Conservation (phyloP, 1,139 yeast species). For the Meyerozyma sp. region DNA sequence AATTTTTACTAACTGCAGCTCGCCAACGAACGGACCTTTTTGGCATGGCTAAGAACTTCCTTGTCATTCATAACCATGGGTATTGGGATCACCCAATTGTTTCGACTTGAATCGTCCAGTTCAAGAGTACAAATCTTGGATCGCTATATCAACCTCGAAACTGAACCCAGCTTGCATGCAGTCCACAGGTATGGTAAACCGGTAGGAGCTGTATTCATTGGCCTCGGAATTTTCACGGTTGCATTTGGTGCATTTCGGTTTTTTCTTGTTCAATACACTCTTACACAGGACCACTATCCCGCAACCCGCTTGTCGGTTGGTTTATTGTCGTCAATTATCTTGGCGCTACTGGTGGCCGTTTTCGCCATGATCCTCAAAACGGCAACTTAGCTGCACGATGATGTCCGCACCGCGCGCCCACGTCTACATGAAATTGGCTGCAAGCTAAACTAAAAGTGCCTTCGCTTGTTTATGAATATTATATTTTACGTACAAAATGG, state of each 20-base stretch:
- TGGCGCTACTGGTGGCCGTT: conserved; percentile 19
- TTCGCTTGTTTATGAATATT: background rate
- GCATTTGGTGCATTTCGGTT: conserved; percentile 28
- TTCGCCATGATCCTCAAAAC: conserved; percentile 16
- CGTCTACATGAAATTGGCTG: too few species aligned
- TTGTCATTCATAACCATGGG: conserved; percentile 39
- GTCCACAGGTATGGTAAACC: conserved; percentile 28
- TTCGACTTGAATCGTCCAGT: conserved; percentile 24
- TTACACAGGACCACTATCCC: conserved; percentile 45
- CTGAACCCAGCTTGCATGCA: conserved; percentile 1
- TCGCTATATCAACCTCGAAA: conserved; percentile 7
- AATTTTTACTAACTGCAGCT: conserved; percentile 14
- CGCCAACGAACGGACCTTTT: conserved; percentile 74
- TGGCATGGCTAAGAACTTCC: conserved; percentile 71
- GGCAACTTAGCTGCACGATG: background rate
- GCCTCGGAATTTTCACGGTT: conserved; percentile 31
- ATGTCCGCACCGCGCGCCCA: too few species aligned
- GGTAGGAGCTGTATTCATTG: conserved; percentile 30
- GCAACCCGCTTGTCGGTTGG: conserved; percentile 29
- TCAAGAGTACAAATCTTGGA: conserved; percentile 15
- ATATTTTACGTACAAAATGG: background rate
- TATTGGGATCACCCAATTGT: conserved; percentile 38
- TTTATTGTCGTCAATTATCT: conserved; percentile 14
- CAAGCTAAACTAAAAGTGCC: background rate
- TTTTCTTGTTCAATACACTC: conserved; percentile 30